Percentiles rank a stretch among this genome's conserved stretches.
Conservation (phyloP, 805 yeast genomes). For the Millerago galiae region DNA sequence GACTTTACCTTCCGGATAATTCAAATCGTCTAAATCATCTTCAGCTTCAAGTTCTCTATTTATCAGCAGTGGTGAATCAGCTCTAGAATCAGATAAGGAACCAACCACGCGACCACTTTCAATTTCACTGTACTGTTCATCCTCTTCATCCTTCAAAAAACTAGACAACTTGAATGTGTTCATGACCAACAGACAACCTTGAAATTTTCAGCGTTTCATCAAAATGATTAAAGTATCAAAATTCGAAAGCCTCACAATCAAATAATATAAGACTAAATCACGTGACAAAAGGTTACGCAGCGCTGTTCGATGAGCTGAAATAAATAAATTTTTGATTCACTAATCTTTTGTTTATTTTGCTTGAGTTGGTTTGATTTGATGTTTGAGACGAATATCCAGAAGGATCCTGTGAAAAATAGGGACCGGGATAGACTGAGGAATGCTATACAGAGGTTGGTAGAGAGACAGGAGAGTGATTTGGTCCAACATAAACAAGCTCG, state of each 20-base stretch:
- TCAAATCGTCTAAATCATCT: conserved; percentile 9
- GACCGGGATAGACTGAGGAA: too few relatives aligned
- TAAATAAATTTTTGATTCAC: too few relatives aligned
- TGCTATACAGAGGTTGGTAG: background rate
- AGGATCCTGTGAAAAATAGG: too few relatives aligned
- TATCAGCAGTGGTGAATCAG: conserved; percentile 4
- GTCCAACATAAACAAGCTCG: background rate
- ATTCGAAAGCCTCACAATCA: too few relatives aligned
- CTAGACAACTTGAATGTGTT: background rate
- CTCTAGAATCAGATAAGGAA: conserved; percentile 1
- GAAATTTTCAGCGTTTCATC: too few relatives aligned
- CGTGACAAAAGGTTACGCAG: too few relatives aligned
- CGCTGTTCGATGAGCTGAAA: too few relatives aligned
- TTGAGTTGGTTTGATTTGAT: too few relatives aligned
- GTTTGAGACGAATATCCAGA: too few relatives aligned
- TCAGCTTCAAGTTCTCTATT: background rate
- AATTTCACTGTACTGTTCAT: background rate
- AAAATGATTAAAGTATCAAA: too few relatives aligned
- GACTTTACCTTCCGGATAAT: conserved; percentile 3
- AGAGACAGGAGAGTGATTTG: background rate
- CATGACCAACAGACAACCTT: background rate
- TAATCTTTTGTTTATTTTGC: too few relatives aligned
- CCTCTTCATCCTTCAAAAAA: background rate
- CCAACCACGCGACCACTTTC: background rate
- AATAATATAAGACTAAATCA: too few relatives aligned